These are phyloP conservation scores for Clitopilus hobsonii DNA, from an alignment of 768 basidiomycete species.

Conservation along the genomic window DNA sequence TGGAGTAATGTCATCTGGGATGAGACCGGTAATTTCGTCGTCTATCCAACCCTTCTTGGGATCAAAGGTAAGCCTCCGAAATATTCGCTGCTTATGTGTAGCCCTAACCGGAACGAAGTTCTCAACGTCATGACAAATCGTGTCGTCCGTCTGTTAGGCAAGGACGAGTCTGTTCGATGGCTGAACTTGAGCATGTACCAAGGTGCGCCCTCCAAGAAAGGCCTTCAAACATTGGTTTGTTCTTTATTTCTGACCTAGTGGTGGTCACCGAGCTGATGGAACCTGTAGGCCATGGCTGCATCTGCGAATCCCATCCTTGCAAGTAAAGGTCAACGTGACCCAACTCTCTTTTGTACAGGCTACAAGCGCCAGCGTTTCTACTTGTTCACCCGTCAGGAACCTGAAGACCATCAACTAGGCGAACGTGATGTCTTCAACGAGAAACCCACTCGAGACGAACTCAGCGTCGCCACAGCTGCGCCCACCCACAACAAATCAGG, in stretches of 20 bases:
- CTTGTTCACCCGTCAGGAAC: constrained; percentile 86
- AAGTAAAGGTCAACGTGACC: constrained; percentile 79
- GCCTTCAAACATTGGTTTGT: constrained; percentile 71
- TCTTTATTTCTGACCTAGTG: neutral
- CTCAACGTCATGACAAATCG: constrained; percentile 95
- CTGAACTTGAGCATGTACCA: constrained; percentile 88
- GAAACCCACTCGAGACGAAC: constrained; percentile 93
- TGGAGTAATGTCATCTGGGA: constrained; percentile 97
- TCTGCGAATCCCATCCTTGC: constrained; percentile 94
- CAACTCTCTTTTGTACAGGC: constrained; percentile 88
- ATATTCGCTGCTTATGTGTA: neutral
- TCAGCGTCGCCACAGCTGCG: constrained; percentile 71
- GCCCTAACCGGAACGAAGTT: constrained; percentile 40
- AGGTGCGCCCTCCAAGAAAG: constrained; percentile 87
- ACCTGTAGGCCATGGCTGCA: constrained; percentile 80
- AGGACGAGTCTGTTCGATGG: constrained; percentile 91
- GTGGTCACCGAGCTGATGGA: constrained; percentile 5
- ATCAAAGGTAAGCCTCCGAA: constrained; percentile 79
- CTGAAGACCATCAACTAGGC: constrained; percentile 84
- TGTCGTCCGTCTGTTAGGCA: constrained; percentile 82
- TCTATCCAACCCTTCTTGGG: constrained; percentile 91
- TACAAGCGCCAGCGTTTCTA: constrained; percentile 94
- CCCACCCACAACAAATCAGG: constrained; percentile 42
- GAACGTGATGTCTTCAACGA: constrained; percentile 99
- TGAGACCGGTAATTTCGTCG: constrained; percentile 89